Evolutionary conservation across 192 early-diverging fungal species (phyloP).

Genomic region (Phycomyces blakesleeanus): DNA sequence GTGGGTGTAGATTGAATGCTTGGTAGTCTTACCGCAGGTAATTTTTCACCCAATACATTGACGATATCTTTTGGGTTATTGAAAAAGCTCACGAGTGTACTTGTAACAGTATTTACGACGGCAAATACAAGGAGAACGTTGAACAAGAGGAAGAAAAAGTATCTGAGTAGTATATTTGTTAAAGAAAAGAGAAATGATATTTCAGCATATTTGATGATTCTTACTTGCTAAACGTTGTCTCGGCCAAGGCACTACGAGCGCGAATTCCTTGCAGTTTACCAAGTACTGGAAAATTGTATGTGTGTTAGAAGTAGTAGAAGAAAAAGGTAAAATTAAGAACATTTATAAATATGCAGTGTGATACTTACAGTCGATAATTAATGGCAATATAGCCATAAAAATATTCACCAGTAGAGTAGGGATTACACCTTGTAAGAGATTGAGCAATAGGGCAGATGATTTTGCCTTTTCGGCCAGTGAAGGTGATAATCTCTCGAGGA

Average conservation of each 20-base stretch:
- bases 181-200: conserved; percentile 13
- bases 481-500: conserved; percentile 51
- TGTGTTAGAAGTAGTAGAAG: too few relatives aligned
- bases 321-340: background rate
- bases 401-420: conserved; percentile 63
- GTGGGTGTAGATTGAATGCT: background rate
- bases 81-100: conserved; percentile 54
- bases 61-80: conserved; percentile 54
- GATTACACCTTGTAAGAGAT: conserved; percentile 59
- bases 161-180: too few relatives aligned
- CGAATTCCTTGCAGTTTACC: conserved; percentile 29
- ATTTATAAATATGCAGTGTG: background rate
- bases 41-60: conserved; percentile 52
- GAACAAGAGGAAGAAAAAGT: conserved; percentile 71
- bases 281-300: conserved; percentile 21
- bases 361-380: conserved; percentile 52
- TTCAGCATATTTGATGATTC: background rate
- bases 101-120: conserved; percentile 55
- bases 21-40: conserved; percentile 45
- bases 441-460: conserved; percentile 44
- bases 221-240: conserved; percentile 35
- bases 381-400: conserved; percentile 64
- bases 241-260: conserved; percentile 29
- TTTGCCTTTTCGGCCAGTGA: conserved; percentile 40
- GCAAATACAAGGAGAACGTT: conserved; percentile 75